Base-by-base conservation (phyloP, 164 flowering plant genomes). In the Vitis vinifera region DNA sequence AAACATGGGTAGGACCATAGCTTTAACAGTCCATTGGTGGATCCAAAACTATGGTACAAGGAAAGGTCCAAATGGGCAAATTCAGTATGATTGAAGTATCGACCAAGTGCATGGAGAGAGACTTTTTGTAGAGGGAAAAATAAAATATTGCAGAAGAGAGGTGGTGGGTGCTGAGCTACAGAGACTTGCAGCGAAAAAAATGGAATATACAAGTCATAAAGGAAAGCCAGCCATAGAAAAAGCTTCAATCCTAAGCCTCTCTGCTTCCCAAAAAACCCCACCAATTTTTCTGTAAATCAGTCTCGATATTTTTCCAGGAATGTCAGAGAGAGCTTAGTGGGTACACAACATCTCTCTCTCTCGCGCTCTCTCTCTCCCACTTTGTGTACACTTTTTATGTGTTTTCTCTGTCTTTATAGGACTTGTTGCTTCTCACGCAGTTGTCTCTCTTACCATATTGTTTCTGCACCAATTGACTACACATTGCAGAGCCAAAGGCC, bases 321-420 rank as follows among this genome's bases (percentile, higher is more conserved):
- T 79, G 79, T 79, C 82, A 75, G 81, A 62, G 44, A n/a, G 27
- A 51, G 70, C 61, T 30, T 29, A 16, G 64, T 23, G 57, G 57
- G 50, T 51, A 56, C 51, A 65, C 51, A 65, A 8, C 59, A 49
- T 17, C 14, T 66, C 50, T 52, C 15, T 55, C 59, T 63, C 63
- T 58, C 67, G 55, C 53, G 53, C 13, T 56, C 44, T 19, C 52
- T 27, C 50, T 65, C 59, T 67, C 65, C 2, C 4, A 10, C 17
- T 57, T 16, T 29, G 50, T 16, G 64, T 16, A 8, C 27, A 65
- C 48, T 30, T 31, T 51, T 69, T 57, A 44, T 44, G 37, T 70
- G 44, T 15, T 69, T 58, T 17, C 30, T 68, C 15, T 78, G 77
- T 78, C 77, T 61, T 68, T 65, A 44, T 49, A 4, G 71, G 27